Percentiles rank a stretch among this genome's conserved stretches.
Evolutionary conservation across 176 grass and related monocot species (phyloP).

Genomic region (Triticum aestivum): DNA sequence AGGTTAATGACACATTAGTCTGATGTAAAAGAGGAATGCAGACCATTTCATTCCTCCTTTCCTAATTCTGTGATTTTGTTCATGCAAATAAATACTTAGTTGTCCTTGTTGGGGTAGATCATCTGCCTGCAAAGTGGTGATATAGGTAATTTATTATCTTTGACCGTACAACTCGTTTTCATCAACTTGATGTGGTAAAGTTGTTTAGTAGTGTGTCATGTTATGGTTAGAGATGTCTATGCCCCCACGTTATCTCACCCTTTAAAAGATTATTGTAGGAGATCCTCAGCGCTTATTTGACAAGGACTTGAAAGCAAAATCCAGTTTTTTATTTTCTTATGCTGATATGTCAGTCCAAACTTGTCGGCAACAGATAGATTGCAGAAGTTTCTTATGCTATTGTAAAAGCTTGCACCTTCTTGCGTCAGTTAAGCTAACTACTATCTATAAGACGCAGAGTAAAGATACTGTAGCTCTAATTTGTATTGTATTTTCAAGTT

Average conservation of each 20-base stretch:
- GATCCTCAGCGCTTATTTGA: conserved; percentile 47
- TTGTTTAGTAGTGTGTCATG: conserved; percentile 53
- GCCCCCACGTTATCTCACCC: conserved; percentile 31
- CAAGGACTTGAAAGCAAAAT: conserved; percentile 54
- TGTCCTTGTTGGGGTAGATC: conserved; percentile 43
- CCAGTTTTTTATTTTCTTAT: conserved; percentile 44
- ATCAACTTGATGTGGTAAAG: conserved; percentile 47
- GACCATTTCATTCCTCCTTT: conserved; percentile 9
- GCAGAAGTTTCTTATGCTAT: background rate
- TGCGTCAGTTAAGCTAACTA: conserved; percentile 23
- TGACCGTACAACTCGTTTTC: conserved; percentile 45
- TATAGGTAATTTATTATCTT: conserved; percentile 21
- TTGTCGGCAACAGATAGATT: conserved; percentile 16
- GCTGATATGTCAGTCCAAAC: conserved; percentile 32
- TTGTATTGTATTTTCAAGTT: conserved; percentile 13
- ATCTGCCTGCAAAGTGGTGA: conserved; percentile 39
- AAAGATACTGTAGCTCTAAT: conserved; percentile 15
- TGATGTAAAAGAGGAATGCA: conserved; percentile 37
- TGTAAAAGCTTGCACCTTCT: conserved; percentile 18
- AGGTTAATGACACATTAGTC: conserved; percentile 25
- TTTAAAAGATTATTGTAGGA: conserved; percentile 43
- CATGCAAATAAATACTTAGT: conserved; percentile 35
- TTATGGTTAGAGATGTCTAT: conserved; percentile 44
- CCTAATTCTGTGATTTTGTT: conserved; percentile 15
- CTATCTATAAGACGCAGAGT: conserved; percentile 32